Evolutionary conservation across 306 rosid genomes (phyloP).

Genomic region (Cucurbita pepo): DNA sequence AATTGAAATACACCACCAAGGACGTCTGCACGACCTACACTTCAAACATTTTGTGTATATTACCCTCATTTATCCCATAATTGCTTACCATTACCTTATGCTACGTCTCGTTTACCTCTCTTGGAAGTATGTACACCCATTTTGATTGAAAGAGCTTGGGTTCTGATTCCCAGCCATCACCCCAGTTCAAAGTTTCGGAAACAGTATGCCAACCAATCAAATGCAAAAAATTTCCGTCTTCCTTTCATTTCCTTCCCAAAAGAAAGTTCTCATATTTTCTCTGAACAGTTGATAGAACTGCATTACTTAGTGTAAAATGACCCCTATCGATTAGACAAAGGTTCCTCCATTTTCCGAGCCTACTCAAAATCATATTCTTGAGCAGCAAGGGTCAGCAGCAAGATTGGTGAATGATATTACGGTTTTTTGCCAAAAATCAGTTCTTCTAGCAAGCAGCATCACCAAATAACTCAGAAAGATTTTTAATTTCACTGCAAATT

Average conservation of each 20-base stretch:
- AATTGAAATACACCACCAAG: neutral
- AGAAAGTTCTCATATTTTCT: neutral
- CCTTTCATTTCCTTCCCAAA: neutral
- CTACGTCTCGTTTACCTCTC: neutral
- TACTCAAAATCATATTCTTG: neutral
- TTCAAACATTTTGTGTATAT: neutral
- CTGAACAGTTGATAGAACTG: neutral
- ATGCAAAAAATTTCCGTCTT: neutral
- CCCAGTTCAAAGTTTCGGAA: neutral
- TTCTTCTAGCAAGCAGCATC: neutral
- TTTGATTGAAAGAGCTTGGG: neutral
- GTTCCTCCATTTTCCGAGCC: neutral
- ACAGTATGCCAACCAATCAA: neutral
- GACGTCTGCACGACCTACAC: neutral
- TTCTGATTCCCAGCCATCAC: neutral
- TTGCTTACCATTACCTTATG: neutral
- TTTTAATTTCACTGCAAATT: neutral
- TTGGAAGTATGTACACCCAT: neutral
- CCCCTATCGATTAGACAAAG: neutral
- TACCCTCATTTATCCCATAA: neutral
- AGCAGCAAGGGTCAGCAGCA: neutral
- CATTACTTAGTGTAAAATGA: neutral
- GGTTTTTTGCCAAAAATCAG: neutral
- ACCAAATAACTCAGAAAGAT: neutral
- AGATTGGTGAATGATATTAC: neutral